These are phyloP conservation scores for Rasamsonia emersonii DNA, from an alignment of 2,329 filamentous ascomycete species.

Conservation along the genomic window DNA sequence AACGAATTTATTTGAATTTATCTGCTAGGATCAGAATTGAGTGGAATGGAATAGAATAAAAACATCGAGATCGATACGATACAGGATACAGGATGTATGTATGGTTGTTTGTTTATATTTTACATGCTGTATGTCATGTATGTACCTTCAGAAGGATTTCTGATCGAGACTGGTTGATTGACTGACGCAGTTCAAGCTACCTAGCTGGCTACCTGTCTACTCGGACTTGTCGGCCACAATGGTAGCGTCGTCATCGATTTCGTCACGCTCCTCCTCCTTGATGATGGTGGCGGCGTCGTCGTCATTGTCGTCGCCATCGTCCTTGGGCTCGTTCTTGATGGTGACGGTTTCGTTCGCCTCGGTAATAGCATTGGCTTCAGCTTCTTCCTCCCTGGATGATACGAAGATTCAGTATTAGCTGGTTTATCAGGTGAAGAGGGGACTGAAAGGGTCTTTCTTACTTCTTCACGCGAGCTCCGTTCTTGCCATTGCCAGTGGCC, in stretches of 20 bases:
- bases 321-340: constrained; percentile 3
- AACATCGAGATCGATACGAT: too few relatives aligned
- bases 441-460: background rate
- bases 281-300: too few relatives aligned
- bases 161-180: too few relatives aligned
- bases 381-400: background rate
- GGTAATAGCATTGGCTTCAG: background rate
- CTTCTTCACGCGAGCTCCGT: constrained; percentile 4
- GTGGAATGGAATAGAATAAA: too few relatives aligned
- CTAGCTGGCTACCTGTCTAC: background rate
- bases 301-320: constrained; percentile 6
- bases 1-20: too few relatives aligned
- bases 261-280: constrained; percentile 1
- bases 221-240: constrained; percentile 6
- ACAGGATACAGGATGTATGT: too few relatives aligned
- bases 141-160: too few relatives aligned
- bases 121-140: too few relatives aligned
- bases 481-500: constrained; percentile 4
- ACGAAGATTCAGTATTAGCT: background rate
- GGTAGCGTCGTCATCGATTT: constrained; percentile 6
- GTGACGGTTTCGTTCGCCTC: background rate
- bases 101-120: too few relatives aligned
- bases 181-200: too few relatives aligned
- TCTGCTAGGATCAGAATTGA: too few relatives aligned
- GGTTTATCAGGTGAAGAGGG: background rate